Conservation (phyloP, 257 asterid genomes). For the Petrea volubilis region DNA sequence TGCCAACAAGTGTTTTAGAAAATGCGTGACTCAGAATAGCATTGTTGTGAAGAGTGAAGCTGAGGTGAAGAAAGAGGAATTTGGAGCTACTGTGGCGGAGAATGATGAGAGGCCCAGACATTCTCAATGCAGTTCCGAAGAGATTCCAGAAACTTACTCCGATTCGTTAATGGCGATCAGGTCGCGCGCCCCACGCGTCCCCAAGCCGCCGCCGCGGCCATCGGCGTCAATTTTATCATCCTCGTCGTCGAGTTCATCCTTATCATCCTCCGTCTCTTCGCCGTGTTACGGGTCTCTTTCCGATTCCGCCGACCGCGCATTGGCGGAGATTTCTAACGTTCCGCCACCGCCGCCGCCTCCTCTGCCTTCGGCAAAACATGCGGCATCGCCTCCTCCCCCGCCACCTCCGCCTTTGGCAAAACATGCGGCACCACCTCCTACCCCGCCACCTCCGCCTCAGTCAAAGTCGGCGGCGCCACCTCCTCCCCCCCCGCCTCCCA, state of each 20-base stretch:
- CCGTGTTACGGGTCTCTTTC: slow-evolving; percentile 56
- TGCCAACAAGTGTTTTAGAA: slow-evolving; percentile 45
- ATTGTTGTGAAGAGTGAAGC: slow-evolving; percentile 30
- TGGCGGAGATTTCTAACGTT: slow-evolving; percentile 60
- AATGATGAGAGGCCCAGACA: slow-evolving; percentile 42
- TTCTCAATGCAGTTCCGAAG: slow-evolving; percentile 55
- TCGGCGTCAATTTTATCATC: slow-evolving; percentile 41
- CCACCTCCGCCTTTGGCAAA: slow-evolving; percentile 33
- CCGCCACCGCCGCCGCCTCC: slow-evolving; percentile 51
- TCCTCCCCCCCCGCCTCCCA: slow-evolving; percentile 64
- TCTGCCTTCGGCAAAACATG: slow-evolving; percentile 25
- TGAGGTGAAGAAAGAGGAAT: slow-evolving; percentile 53
- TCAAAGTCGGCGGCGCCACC: slow-evolving; percentile 35
- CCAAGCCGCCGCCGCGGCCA: slow-evolving; percentile 91
- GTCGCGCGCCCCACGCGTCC: slow-evolving; percentile 75
- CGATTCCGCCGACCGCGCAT: slow-evolving; percentile 70
- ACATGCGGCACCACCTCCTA: slow-evolving; percentile 40
- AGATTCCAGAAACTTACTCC: slow-evolving; percentile 52
- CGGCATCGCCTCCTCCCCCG: slow-evolving; percentile 50
- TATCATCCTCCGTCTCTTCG: slow-evolving; percentile 47
- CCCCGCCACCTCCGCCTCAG: slow-evolving; percentile 38
- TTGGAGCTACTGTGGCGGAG: slow-evolving; percentile 20
- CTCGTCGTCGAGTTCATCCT: slow-evolving; percentile 32
- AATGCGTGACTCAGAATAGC: slow-evolving; percentile 42
- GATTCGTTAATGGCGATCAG: slow-evolving; percentile 45